Conservation (phyloP, 345 rosid genomes). For the Camelina sativa region DNA sequence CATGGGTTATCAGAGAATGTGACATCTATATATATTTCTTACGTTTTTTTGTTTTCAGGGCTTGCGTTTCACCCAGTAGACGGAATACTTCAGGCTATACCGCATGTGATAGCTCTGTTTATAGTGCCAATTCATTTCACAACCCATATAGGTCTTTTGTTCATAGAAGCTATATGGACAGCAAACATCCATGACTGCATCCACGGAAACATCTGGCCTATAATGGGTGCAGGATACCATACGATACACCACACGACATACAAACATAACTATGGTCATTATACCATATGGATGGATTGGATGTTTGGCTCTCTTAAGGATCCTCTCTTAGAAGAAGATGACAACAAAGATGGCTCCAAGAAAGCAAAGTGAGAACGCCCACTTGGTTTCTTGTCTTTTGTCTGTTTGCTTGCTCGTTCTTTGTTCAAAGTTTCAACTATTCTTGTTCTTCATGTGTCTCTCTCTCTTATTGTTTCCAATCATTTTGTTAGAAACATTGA, state of each 20-base stretch:
- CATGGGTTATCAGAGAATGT: slow-evolving; percentile 8
- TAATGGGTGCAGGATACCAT: slow-evolving; percentile 99
- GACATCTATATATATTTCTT: not conserved
- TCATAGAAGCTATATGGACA: slow-evolving; percentile 88
- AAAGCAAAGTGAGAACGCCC: slow-evolving; percentile 31
- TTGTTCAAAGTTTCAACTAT: slow-evolving; percentile 28
- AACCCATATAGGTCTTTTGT: slow-evolving; percentile 72
- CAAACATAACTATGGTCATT: slow-evolving; percentile 97
- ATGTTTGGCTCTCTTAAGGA: slow-evolving; percentile 86
- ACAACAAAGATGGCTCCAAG: slow-evolving; percentile 22
- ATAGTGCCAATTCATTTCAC: slow-evolving; percentile 81
- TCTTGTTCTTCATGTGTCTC: not conserved
- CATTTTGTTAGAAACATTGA: not conserved
- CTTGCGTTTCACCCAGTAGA: slow-evolving; percentile 92
- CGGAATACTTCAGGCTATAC: slow-evolving; percentile 90
- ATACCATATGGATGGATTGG: slow-evolving; percentile 99
- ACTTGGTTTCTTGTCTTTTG: not conserved
- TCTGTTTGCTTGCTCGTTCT: not conserved
- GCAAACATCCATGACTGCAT: slow-evolving; percentile 96
- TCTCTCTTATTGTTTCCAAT: slow-evolving; percentile 11
- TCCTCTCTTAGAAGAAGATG: slow-evolving; percentile 61
- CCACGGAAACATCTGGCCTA: slow-evolving; percentile 80
- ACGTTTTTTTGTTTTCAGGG: slow-evolving; percentile 52
- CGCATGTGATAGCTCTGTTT: slow-evolving; percentile 78
- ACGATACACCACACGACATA: slow-evolving; percentile 96